A percentile compares a stretch with the other conserved stretches of the same genome.
Conservation (phyloP, 2,329 filamentous ascomycete species). For the Hymenoscyphus linearis region DNA sequence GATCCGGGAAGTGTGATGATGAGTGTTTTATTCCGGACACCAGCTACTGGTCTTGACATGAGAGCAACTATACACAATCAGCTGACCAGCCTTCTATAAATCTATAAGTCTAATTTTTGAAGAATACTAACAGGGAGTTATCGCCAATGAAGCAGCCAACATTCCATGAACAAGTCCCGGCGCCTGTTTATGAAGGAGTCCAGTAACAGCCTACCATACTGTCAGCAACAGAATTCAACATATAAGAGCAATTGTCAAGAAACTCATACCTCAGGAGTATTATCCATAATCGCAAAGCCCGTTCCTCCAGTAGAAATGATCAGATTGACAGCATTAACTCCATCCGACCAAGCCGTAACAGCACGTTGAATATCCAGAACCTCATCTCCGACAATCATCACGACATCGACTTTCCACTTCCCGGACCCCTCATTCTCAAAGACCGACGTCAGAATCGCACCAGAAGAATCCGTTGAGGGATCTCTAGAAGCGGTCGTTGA, state of each 20-base stretch:
- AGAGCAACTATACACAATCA: slow-evolving; percentile 65
- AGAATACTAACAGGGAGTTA: slow-evolving; percentile 79
- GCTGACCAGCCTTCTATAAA: slow-evolving; percentile 4
- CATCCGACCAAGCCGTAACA: slow-evolving; percentile 70
- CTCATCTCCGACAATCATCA: slow-evolving; percentile 75
- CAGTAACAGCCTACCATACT: slow-evolving; percentile 60
- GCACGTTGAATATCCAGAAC: slow-evolving; percentile 67
- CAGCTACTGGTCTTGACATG: slow-evolving; percentile 92
- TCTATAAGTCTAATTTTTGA: neutral
- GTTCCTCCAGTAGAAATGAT: slow-evolving; percentile 89
- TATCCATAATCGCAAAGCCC: slow-evolving; percentile 79
- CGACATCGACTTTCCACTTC: slow-evolving; percentile 65
- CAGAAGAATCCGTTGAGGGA: slow-evolving; percentile 71
- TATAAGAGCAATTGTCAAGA: neutral
- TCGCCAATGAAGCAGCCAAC: slow-evolving; percentile 74
- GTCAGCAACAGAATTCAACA: slow-evolving; percentile 8
- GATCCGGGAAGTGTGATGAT: slow-evolving; percentile 90
- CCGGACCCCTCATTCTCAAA: slow-evolving; percentile 61
- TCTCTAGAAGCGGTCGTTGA: slow-evolving; percentile 85
- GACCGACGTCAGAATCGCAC: slow-evolving; percentile 59
- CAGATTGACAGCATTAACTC: slow-evolving; percentile 59
- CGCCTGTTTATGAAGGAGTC: slow-evolving; percentile 77
- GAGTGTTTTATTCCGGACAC: slow-evolving; percentile 73
- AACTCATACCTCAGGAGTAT: slow-evolving; percentile 72
- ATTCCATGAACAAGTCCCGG: slow-evolving; percentile 93